These are phyloP conservation scores for Colletotrichum horii DNA, from an alignment of 2,329 filamentous ascomycete species.

Conservation along the genomic window DNA sequence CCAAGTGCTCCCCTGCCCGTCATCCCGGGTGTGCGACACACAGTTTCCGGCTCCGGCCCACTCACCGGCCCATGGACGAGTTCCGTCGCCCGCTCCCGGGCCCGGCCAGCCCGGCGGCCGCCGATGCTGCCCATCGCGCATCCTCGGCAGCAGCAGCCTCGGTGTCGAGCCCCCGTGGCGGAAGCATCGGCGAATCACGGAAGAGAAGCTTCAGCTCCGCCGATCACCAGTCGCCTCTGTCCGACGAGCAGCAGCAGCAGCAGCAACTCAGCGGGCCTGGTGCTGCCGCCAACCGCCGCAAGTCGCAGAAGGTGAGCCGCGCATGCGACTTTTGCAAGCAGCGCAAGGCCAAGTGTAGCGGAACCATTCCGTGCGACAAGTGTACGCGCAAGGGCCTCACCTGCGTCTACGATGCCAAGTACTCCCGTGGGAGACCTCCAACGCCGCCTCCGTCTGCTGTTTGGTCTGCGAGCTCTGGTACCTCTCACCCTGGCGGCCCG, in stretches of 20 bases:
- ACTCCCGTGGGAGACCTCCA: conserved; percentile 36
- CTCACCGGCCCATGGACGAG: not conserved
- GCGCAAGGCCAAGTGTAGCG: conserved; percentile 42
- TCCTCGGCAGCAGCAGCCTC: conserved; percentile 6
- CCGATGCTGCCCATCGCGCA: not conserved
- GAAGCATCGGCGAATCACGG: not conserved
- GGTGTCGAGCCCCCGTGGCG: not conserved
- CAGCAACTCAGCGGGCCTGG: not conserved
- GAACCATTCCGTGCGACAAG: conserved; percentile 36
- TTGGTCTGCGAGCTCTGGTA: not conserved
- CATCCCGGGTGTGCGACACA: not conserved
- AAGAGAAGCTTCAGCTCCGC: conserved; percentile 13
- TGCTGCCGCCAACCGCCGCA: conserved; percentile 20
- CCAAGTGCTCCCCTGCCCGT: not conserved
- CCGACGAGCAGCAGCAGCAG: conserved; percentile 2
- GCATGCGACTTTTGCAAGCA: conserved; percentile 44
- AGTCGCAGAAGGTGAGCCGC: conserved; percentile 36
- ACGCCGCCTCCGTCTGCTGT: conserved; percentile 31
- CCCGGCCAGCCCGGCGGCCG: not conserved
- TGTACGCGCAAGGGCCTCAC: conserved; percentile 30
- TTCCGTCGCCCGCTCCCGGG: conserved; percentile 3
- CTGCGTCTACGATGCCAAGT: conserved; percentile 36
- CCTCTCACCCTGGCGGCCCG: not conserved
- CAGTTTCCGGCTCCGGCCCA: not conserved
- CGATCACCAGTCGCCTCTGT: conserved; percentile 9